Evolutionary conservation across 2,329 filamentous ascomycete species (phyloP).

Genomic region (Metarhizium album): DNA sequence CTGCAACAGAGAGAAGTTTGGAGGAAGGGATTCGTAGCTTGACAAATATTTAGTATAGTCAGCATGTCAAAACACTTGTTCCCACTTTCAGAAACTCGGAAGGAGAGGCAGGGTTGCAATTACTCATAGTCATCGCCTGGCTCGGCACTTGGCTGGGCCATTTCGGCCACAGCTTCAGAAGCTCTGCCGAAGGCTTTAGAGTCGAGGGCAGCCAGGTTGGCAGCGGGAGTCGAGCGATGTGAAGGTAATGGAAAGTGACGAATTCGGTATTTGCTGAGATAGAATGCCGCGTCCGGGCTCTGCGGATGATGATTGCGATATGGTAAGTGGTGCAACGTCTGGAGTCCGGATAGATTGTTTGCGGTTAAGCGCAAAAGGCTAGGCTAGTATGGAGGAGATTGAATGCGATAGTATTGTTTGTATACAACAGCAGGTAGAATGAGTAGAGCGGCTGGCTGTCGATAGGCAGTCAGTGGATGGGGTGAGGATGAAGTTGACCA

Average conservation of each 20-base stretch:
- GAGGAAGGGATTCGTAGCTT: conserved; percentile 84
- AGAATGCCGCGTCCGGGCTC: neutral
- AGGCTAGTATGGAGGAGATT: neutral
- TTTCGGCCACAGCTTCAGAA: conserved; percentile 56
- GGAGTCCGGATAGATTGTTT: neutral
- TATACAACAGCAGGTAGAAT: neutral
- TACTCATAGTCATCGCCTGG: conserved; percentile 57
- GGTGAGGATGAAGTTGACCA: conserved; percentile 1
- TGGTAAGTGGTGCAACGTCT: neutral
- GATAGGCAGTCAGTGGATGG: neutral
- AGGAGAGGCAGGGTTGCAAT: conserved; percentile 14
- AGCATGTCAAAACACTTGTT: neutral
- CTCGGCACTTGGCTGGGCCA: conserved; percentile 58
- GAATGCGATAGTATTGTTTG: neutral
- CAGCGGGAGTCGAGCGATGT: conserved; percentile 1
- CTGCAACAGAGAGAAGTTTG: conserved; percentile 85
- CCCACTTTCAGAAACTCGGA: neutral
- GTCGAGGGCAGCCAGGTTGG: conserved; percentile 54
- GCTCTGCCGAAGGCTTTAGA: conserved; percentile 50
- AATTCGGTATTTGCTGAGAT: neutral
- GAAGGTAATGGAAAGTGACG: neutral
- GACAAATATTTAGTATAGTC: neutral
- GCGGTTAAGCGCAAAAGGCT: neutral
- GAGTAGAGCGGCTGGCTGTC: neutral
- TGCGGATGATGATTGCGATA: neutral